phyloP scores from a whole-genome alignment of 495 filamentous ascomycete genomes.

The Evernia prunastri region DNA sequence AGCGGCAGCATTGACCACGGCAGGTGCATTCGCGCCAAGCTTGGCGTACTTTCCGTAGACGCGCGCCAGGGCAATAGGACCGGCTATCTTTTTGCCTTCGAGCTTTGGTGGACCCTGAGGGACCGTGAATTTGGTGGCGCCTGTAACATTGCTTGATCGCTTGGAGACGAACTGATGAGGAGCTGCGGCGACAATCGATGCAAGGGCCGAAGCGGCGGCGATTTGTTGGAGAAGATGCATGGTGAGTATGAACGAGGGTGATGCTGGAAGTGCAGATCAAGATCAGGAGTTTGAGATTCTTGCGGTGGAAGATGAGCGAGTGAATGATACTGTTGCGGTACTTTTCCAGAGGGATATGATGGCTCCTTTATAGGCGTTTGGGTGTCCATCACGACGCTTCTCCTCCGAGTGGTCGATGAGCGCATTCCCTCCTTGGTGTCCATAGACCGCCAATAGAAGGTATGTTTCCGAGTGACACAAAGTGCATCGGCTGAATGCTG shows the following conservation, averaged over 20 bases:
- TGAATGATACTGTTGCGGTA: conserved; percentile 9
- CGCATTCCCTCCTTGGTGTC: not conserved
- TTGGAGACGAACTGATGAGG: conserved; percentile 10
- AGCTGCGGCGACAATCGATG: conserved; percentile 15
- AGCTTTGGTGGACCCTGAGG: conserved; percentile 16
- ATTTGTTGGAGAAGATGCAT: conserved; percentile 24
- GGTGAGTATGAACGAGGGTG: not conserved
- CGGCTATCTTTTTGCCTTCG: conserved; percentile 26
- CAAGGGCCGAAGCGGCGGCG: conserved; percentile 22
- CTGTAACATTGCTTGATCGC: conserved; percentile 13
- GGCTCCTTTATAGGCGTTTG: conserved; percentile 11
- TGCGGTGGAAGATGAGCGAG: conserved; percentile 1
- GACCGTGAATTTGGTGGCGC: conserved; percentile 17
- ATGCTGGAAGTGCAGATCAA: not conserved
- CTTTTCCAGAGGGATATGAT: not conserved
- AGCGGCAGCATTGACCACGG: conserved; percentile 32
- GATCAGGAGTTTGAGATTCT: not conserved
- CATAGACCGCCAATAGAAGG: not conserved
- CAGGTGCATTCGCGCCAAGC: conserved; percentile 32
- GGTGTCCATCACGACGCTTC: not conserved
- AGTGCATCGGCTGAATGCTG: not conserved
- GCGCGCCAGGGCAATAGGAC: conserved; percentile 39
- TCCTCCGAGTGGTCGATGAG: not conserved
- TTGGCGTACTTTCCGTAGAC: conserved; percentile 42
- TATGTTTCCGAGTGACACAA: not conserved